phyloP scores from a whole-genome alignment of 768 basidiomycete genomes.

The Terana coerulea region DNA sequence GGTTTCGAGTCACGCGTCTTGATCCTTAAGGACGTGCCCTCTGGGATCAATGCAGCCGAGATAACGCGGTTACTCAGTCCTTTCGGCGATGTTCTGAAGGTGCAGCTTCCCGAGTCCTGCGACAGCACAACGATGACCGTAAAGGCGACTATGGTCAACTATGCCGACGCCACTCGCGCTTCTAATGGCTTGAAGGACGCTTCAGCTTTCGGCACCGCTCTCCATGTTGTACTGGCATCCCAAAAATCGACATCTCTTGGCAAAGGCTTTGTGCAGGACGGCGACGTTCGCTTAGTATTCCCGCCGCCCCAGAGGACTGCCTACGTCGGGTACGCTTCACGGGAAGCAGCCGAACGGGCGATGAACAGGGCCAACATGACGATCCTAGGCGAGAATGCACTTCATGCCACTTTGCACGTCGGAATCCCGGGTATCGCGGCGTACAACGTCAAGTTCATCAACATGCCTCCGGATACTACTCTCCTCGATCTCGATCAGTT shows the following conservation, averaged over 20 bases:
- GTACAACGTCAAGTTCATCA: constrained; percentile 57
- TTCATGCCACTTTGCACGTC: constrained; percentile 48
- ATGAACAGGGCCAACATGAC: constrained; percentile 38
- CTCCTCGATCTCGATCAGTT: constrained; percentile 43
- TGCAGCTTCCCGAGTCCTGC: constrained; percentile 23
- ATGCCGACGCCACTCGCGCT: constrained; percentile 51
- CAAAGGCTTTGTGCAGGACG: constrained; percentile 42
- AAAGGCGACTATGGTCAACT: constrained; percentile 44
- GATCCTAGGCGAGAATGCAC: constrained; percentile 34
- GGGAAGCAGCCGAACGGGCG: constrained; percentile 46
- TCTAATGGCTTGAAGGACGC: constrained; percentile 46
- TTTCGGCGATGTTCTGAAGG: constrained; percentile 44
- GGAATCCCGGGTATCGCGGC: constrained; percentile 56
- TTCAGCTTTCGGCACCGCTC: constrained; percentile 27
- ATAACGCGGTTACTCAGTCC: constrained; percentile 37
- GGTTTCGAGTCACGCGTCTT: constrained; percentile 70
- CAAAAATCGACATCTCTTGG: constrained; percentile 35
- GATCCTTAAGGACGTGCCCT: constrained; percentile 48
- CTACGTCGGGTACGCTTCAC: constrained; percentile 59
- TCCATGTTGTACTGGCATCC: constrained; percentile 46
- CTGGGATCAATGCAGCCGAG: constrained; percentile 26
- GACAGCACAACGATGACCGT: constrained; percentile 24
- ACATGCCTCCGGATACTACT: constrained; percentile 44
- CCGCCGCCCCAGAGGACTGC: constrained; percentile 52
- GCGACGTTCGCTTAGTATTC: constrained; percentile 55